Evolutionary conservation across 345 rosid species (phyloP), one percentile per base, ranked within the genome.

Genomic region (Hibiscus trionum): DNA sequence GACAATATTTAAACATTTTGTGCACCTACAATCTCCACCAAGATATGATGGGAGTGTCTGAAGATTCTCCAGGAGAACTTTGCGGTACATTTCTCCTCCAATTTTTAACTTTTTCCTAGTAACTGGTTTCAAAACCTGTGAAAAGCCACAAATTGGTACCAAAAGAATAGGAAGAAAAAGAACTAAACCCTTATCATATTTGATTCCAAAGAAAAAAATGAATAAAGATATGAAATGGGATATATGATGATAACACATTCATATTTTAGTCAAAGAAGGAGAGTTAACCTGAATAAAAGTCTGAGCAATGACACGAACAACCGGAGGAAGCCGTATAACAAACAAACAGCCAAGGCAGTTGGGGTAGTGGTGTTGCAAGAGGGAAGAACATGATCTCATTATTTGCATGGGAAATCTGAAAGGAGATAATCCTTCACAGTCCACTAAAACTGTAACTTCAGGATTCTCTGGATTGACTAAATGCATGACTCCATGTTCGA

Each of bases 301-400:
- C 81, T 89, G 97, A 70, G 88, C 82, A 73, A 92, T 84, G 72
- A 92, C 97, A 59, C 97, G 86, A 72, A 90, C 85, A 74, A 92
- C 89, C 24, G 97, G 84, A 82, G 93, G 93, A 83, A 95, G 97
- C 49, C 90, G 89, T 70, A 95, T 87, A 72, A 90, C 88, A 83
- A 92, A 84, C 80, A 90, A 81, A 80, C 79, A 84, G 78, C 96
- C 97, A 55, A 95, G 97, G 59, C 88, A 85, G 74, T 87, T 86
- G 19, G 99, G 99, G 80, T 81, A 95, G 79, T 95, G 88, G 78
- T 92, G 93, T 84, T 95, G 99, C 62, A 95, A 85, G 77, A 91
- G 81, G 56, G 91, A 83, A 46, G 92, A 88, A 77, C 97, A 89
- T 21, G 96, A 88, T 83, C 96, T 88, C 81, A 92, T 70, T 82